Percentiles rank a stretch among this genome's conserved stretches.
These are phyloP conservation scores for Hymenochaete sp. DNA, from an alignment of 1,284 basidiomycete genomes.

Conservation along the genomic window DNA sequence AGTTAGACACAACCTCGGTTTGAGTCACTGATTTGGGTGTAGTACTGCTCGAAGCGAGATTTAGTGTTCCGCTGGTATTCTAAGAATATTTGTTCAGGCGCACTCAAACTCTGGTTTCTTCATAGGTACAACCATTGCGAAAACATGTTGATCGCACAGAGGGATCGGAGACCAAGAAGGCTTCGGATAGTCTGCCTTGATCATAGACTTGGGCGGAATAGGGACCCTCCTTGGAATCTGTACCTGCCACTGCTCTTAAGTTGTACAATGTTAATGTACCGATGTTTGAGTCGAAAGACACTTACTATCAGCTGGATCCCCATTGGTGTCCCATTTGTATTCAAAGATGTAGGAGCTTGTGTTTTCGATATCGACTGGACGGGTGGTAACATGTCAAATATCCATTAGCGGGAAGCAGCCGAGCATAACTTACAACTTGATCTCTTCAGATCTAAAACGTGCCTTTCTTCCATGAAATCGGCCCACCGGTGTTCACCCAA, in stretches of 20 bases:
- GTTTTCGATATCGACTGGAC: constrained; percentile 1
- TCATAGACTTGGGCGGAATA: constrained; percentile 2
- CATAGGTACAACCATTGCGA: no score
- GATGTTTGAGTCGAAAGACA: background rate
- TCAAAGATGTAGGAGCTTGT: constrained; percentile 1
- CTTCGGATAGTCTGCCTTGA: constrained; percentile 8
- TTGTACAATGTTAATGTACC: background rate
- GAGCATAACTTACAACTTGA: background rate
- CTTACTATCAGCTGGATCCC: constrained; percentile 12
- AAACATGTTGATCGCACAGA: no score
- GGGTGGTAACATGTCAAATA: background rate
- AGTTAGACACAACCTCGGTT: no score
- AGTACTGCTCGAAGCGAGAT: no score
- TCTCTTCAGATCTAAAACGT: background rate
- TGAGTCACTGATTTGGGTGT: no score
- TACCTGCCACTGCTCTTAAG: constrained; percentile 10
- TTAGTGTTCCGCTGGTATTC: no score
- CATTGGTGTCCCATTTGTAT: constrained; percentile 6
- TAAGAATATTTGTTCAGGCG: no score
- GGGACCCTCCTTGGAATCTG: background rate
- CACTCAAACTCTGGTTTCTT: no score
- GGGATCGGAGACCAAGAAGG: no score
- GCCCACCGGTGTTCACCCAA: constrained; percentile 9
- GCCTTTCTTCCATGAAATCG: constrained; percentile 1
- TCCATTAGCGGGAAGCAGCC: background rate